Conservation (phyloP, 2,329 filamentous ascomycete genomes). For the Alternaria sp. region DNA sequence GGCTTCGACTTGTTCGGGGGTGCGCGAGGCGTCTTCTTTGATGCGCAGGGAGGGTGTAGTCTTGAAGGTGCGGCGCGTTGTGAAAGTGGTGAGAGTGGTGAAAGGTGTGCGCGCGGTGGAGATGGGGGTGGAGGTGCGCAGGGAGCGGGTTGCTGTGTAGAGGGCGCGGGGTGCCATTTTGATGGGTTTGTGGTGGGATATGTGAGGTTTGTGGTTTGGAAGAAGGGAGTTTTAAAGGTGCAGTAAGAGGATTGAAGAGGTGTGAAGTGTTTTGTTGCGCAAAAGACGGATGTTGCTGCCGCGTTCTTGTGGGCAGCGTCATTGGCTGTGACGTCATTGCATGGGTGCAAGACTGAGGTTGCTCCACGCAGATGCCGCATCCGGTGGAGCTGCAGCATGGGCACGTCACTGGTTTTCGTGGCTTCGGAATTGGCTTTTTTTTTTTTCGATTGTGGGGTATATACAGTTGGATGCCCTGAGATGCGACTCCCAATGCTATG, state of each 20-base stretch:
- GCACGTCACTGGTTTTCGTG: not conserved
- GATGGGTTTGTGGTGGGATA: too few species aligned
- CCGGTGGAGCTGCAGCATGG: not conserved
- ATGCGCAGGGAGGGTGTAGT: constrained; percentile 40
- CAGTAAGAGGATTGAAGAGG: too few species aligned
- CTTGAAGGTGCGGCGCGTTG: constrained; percentile 36
- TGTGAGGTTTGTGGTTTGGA: too few species aligned
- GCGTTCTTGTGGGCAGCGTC: not conserved
- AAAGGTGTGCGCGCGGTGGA: not conserved
- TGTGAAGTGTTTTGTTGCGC: not conserved
- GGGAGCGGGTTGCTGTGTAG: constrained; percentile 17
- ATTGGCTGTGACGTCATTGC: constrained; percentile 3
- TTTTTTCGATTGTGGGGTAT: not conserved
- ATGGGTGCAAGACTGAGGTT: not conserved
- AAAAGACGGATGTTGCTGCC: constrained; percentile 6
- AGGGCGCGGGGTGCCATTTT: constrained; percentile 25
- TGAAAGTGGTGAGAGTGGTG: not conserved
- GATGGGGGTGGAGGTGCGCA: constrained; percentile 3
- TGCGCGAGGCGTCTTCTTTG: constrained; percentile 51
- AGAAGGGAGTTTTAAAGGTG: too few species aligned
- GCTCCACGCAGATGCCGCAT: constrained; percentile 1
- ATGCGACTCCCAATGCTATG: not conserved
- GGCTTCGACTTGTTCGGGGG: constrained; percentile 49
- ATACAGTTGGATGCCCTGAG: not conserved
- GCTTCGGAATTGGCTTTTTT: not conserved